phyloP scores from a whole-genome alignment of 1,284 basidiomycete species.

The Trametes pubescens region DNA sequence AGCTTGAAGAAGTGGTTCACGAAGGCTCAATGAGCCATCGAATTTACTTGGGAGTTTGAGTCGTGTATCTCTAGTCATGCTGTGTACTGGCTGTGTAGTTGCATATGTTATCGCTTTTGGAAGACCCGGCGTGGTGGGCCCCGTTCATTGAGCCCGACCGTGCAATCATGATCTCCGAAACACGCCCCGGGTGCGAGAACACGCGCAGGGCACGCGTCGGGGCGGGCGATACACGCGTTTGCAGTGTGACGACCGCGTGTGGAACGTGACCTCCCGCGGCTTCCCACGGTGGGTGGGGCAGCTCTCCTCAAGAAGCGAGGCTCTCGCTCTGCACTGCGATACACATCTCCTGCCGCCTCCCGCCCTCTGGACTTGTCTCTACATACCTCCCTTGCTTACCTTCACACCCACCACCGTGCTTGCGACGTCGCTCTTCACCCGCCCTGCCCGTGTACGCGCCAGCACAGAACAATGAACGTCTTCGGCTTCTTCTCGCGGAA shows the following conservation, averaged over 20 bases:
- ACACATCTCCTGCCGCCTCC: background rate
- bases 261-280: conserved; percentile 23
- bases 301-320: conserved; percentile 20
- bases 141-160: conserved; percentile 12
- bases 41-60: too few species aligned
- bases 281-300: conserved; percentile 27
- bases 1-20: conserved; percentile 80
- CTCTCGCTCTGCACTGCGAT: conserved; percentile 18
- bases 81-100: conserved; percentile 13
- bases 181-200: background rate
- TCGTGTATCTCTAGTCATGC: conserved; percentile 9
- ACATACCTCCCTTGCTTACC: conserved; percentile 5
- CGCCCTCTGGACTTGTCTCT: conserved; percentile 1
- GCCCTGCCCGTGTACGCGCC: background rate
- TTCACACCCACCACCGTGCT: conserved; percentile 1
- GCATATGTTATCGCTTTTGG: conserved; percentile 8
- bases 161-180: conserved; percentile 1
- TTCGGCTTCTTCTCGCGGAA: conserved; percentile 32
- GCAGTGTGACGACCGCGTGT: conserved; percentile 31
- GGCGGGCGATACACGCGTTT: conserved; percentile 29
- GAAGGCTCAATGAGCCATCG: conserved; percentile 50
- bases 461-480: conserved; percentile 18
- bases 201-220: conserved; percentile 29
- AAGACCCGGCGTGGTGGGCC: background rate
- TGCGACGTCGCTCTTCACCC: conserved; percentile 4